These are phyloP conservation scores for Epichloe baconii DNA, from an alignment of 2,329 filamentous ascomycete species.

Conservation along the genomic window DNA sequence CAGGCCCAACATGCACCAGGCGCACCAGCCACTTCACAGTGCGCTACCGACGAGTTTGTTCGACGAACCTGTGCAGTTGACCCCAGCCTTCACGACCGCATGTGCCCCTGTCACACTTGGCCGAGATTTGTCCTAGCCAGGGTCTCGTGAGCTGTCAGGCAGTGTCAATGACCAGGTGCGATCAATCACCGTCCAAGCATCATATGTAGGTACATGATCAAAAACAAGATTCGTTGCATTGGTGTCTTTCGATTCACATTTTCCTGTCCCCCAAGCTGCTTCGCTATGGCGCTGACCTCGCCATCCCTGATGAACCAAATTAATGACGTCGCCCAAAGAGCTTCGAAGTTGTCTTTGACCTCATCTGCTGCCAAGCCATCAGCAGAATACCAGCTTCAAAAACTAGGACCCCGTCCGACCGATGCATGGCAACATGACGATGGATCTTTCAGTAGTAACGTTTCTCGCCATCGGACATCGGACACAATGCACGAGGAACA, in stretches of 20 bases:
- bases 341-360: conserved; percentile 15
- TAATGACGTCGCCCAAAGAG: conserved; percentile 11
- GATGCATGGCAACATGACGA: conserved; percentile 12
- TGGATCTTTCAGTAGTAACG: background rate
- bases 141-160: no score
- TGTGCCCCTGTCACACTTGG: no score
- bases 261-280: background rate
- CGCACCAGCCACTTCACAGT: background rate
- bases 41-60: background rate
- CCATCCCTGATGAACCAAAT: conserved; percentile 16
- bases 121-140: no score
- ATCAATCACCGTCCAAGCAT: background rate
- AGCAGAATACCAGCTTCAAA: conserved; percentile 25
- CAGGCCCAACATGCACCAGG: no score
- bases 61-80: no score
- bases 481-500: conserved; percentile 3
- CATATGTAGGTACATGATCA: background rate
- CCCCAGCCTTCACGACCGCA: no score
- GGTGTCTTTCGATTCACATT: background rate
- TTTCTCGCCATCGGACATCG: background rate
- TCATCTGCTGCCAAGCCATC: conserved; percentile 12
- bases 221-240: background rate
- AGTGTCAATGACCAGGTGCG: no score
- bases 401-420: conserved; percentile 25
- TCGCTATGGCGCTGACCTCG: conserved; percentile 9